Evolutionary conservation across 2,329 filamentous ascomycete genomes (phyloP), one percentile per base, ranked within the genome.

Genomic region (Fusarium algeriense): DNA sequence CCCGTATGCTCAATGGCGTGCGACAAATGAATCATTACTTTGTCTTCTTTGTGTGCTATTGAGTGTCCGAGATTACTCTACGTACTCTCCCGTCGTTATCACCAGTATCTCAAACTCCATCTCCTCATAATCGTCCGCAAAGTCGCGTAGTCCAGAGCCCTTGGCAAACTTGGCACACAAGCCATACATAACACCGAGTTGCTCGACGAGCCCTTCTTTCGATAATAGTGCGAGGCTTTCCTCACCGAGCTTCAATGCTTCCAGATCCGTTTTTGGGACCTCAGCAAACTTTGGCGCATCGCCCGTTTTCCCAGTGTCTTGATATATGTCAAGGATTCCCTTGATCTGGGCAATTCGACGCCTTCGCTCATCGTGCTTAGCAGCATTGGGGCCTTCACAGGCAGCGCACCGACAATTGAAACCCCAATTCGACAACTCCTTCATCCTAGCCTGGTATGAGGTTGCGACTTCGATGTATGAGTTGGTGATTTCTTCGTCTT

Each of bases 401-500:
- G 64, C 64, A 1, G 38, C 0, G 10, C 64, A 67, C 3, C 7
- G 28, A 3, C 64, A 67, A 1, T 7, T 1, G 6, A 67, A 67
- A 1, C 64, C 64, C 64, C 64, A 67, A 4, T 67, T 67, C 0
- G 64, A 67, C 2, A 67, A 10, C 7, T 67, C 64, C 12, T 37
- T 68, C 7, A 32, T 28, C 12, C 64, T 56, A 1, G 28, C 23
- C 1, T 43, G 49, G 0, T 30, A 5, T 0, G 64, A 52, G 4
- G 40, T 46, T 1, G 49, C 64, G 7, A 68, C 64, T 38, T 67
- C 64, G 3, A 64, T 63, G 9, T 67, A 67, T 7, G 64, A 67
- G 20, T 67, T 67, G 56, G 50, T 68, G 1, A 67, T 52, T 14
- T 67, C 64, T 11, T 67, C 64, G 4, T 50, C 40, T 9, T 45